Evolutionary conservation across 176 grass and related monocot genomes (phyloP), one percentile per base, ranked within the genome.

Genomic region (Microstegium vimineum): DNA sequence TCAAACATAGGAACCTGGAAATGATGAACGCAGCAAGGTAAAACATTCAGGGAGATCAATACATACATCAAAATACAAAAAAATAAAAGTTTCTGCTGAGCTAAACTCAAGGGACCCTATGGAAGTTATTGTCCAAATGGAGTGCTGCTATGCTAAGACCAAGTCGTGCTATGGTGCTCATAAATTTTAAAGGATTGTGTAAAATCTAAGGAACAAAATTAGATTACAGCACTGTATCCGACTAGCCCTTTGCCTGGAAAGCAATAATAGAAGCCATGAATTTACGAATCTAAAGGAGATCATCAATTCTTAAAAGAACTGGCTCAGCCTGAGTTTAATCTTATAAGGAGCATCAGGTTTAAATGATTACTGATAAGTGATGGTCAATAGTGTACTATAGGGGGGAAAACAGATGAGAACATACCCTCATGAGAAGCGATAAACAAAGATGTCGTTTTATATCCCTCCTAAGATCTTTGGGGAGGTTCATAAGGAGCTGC

Each of bases 391-490:
- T 30, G 79, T 73, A 70, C n/a, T 76, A 31, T 62, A 25, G 4
- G 6, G 25, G 10, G 23, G 0, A 15, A 20, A 62, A 56, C 74
- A 64, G 60, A 27, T 52, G 33, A 84, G 38, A 83, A 84, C 79
- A 74, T 97, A 94, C 92, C 88, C 88, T 89, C 70, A 81, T 94
- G 81, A 97, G 94, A 62, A 97, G 92, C 41, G 88, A 85, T 73
- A 94, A 90, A 88, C 90, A 97, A 63, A 97, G 95, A 79, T 94
- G 95, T 32, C 81, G 82, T 77, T 94, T 97, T 90, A 94, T 93
- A 76, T 83, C 95, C 64, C 88, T 90, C 75, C 92, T 87, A 77
- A 97, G 88, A 81, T 97, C 95, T 80, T 97, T 97, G 14, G 95
- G 92, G 66, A 97, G 95, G 41, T 90, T 94, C 54, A 63, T 80